phyloP scores from a whole-genome alignment of 164 flowering plant genomes.

The Litsea cubeba region DNA sequence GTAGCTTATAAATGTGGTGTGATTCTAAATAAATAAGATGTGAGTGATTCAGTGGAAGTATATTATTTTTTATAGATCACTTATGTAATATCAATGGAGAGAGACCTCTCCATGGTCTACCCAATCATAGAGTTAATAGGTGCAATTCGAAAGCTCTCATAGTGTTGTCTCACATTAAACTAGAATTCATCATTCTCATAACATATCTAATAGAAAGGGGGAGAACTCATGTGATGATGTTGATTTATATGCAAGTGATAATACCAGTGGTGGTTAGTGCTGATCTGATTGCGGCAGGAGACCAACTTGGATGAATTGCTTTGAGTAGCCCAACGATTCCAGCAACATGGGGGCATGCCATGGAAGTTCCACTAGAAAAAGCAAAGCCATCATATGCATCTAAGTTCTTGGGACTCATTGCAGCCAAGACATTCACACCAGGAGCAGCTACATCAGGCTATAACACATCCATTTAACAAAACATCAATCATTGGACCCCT shows the following conservation, averaged over 20 bases:
- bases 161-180: too few relatives aligned
- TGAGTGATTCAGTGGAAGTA: too few relatives aligned
- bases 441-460: conserved; percentile 56
- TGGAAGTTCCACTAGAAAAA: conserved; percentile 41
- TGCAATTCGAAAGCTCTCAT: too few relatives aligned
- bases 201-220: neutral
- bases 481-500: too few relatives aligned
- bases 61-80: too few relatives aligned
- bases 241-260: neutral
- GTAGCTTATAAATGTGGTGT: too few relatives aligned
- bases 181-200: too few relatives aligned
- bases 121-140: too few relatives aligned
- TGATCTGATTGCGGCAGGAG: conserved; percentile 51
- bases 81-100: too few relatives aligned
- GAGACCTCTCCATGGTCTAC: too few relatives aligned
- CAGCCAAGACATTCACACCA: conserved; percentile 41
- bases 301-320: conserved; percentile 35
- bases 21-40: too few relatives aligned
- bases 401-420: neutral
- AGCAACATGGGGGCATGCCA: conserved; percentile 47
- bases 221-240: neutral
- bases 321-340: conserved; percentile 48
- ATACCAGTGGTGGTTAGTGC: conserved; percentile 47
- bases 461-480: neutral
- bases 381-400: conserved; percentile 13